Base-by-base conservation (phyloP, 257 asterid genomes). In the Nicotiana sylvestris region DNA sequence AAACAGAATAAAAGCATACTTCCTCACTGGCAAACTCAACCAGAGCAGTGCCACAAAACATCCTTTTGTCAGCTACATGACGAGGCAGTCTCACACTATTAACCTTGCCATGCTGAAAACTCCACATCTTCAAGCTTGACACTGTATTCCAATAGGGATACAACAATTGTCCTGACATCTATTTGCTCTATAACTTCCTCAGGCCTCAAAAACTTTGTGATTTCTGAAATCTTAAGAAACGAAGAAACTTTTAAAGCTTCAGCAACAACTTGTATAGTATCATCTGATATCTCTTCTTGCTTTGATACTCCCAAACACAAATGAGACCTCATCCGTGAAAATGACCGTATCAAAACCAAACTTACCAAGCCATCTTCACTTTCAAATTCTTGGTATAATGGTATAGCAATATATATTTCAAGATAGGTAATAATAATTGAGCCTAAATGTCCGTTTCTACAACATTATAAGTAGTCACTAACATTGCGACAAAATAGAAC, bases 81-180 rank as follows among this genome's bases (percentile, higher is more conserved):
- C 97, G 98, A 62, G 98, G 99, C 64, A 94, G 89, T 93, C 99
- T 91, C 90, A 96, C 99, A 85, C 99, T 96, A 82, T 91, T 96
- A 83, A 96, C 99, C 98, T 93, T 90, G 3, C 92, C 97, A 68
- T 85, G 81, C 85, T 92, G 90, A 21, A n/a, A 68, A 84, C 82
- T 94, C 98, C 1, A 96, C 90, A 33, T 90, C 92, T 87, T 96
- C 98, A 85, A 89, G 94, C 83, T 91, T 93, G 81, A 92, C 92
- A 76, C 90, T 92, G 84, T 90, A 91, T 84, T 88, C 98, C 49
- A 96, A 88, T 5, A 98, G 97, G 9, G 97, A 92, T 77, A 92
- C 98, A 72, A 98, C 98, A 78, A 96, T 84, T 46, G 98, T 96
- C 83, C 94, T 89, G 16, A 77, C 91, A 87, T 93, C 97, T 66